phyloP scores from a whole-genome alignment of 176 grass and related monocot species.

The Triticum aestivum region IWGSC_CS_RefSeq_v2.1 NC_057808.1:493780865-493781364 shows the following conservation, averaged over 20 bases:
- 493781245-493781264: constrained; percentile 73
- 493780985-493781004: constrained; percentile 77
- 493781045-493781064: not conserved
- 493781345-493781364: not conserved
- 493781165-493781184: constrained; percentile 63
- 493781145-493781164: constrained; percentile 82
- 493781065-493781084: not conserved
- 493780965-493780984: constrained; percentile 78
- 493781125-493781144: constrained; percentile 79
- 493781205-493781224: constrained; percentile 59
- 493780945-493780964: constrained; percentile 76
- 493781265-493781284: constrained; percentile 60
- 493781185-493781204: constrained; percentile 41
- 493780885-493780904: constrained; percentile 70
- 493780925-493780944: constrained; percentile 52
- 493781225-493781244: constrained; percentile 70
- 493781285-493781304: constrained; percentile 71
- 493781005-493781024: constrained; percentile 83
- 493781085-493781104: not conserved
- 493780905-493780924: constrained; percentile 41
- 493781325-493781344: constrained; percentile 53
- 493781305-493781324: constrained; percentile 81
- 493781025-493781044: constrained; percentile 52
- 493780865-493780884: constrained; percentile 80
- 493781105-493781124: constrained; percentile 43